Percentiles rank a stretch among this genome's conserved stretches.
Conservation (phyloP, 1,284 basidiomycete species). For the Xerocomus nothofagi region DNA sequence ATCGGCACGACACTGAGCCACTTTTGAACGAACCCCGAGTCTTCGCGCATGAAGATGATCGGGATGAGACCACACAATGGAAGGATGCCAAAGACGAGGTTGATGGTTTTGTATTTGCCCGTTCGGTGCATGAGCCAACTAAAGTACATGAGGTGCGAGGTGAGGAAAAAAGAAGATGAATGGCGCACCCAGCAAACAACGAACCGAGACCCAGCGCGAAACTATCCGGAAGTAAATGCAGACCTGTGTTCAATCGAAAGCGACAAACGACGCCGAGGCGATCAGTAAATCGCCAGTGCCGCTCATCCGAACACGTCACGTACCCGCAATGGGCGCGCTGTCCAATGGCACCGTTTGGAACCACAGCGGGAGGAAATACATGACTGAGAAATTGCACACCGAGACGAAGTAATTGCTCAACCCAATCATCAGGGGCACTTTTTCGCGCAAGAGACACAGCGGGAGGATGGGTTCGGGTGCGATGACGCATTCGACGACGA, state of each 20-base stretch:
- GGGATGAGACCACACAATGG: slow-evolving; percentile 23
- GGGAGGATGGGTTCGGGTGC: slow-evolving; percentile 21
- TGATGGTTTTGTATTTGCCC: slow-evolving; percentile 21
- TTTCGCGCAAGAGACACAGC: slow-evolving; percentile 7
- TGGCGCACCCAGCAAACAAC: slow-evolving; percentile 15
- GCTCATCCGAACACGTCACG: background rate
- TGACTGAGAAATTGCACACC: slow-evolving; percentile 69
- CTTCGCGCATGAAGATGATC: slow-evolving; percentile 19
- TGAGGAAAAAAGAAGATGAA: too few species aligned
- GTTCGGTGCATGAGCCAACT: slow-evolving; percentile 25
- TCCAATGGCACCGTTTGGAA: slow-evolving; percentile 79
- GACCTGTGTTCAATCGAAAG: slow-evolving; percentile 2
- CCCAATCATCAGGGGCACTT: slow-evolving; percentile 66
- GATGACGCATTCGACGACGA: slow-evolving; percentile 16
- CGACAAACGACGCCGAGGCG: too few species aligned
- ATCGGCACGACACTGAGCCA: slow-evolving; percentile 25
- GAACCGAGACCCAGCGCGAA: slow-evolving; percentile 23
- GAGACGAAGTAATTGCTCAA: slow-evolving; percentile 74
- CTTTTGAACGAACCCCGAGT: slow-evolving; percentile 22
- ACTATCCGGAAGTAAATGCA: slow-evolving; percentile 23
- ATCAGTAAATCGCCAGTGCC: background rate
- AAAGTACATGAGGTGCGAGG: background rate
- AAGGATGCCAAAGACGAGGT: slow-evolving; percentile 21
- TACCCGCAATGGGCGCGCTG: slow-evolving; percentile 61
- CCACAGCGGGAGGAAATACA: slow-evolving; percentile 81